Conservation (phyloP, 2,329 filamentous ascomycete species). For the Clarireedia paspali region DNA sequence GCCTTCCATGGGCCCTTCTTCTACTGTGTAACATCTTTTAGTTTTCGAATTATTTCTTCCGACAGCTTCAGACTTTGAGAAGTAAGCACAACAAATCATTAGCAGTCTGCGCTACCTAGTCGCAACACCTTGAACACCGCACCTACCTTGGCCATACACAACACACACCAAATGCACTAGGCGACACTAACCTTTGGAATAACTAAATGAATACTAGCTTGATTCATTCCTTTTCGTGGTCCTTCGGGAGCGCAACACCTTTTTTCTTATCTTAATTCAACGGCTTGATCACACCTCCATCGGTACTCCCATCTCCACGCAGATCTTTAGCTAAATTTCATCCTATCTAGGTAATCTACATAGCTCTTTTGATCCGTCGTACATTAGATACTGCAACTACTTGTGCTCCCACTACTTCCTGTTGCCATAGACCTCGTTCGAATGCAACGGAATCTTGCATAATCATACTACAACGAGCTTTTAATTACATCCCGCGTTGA, state of each 20-base stretch:
- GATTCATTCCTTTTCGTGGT: constrained; percentile 2
- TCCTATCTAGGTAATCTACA: not conserved
- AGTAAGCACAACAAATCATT: not conserved
- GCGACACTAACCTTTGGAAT: too few species aligned
- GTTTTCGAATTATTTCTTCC: not conserved
- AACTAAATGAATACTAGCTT: not conserved
- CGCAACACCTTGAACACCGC: too few species aligned
- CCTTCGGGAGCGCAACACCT: not conserved
- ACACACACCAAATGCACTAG: too few species aligned
- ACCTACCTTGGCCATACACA: too few species aligned
- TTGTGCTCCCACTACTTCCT: not conserved
- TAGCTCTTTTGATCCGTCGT: not conserved
- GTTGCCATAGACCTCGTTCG: constrained; percentile 4
- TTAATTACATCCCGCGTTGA: constrained; percentile 5
- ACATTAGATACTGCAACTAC: not conserved
- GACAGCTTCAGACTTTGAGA: not conserved
- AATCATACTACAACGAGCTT: constrained; percentile 4
- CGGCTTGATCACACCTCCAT: constrained; percentile 6
- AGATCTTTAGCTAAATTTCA: not conserved
- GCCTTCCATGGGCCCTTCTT: too few species aligned
- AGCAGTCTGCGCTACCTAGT: not conserved
- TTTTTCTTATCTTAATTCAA: constrained; percentile 5
- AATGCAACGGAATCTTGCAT: constrained; percentile 7
- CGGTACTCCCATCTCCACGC: not conserved
- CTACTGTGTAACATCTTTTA: not conserved